Evolutionary conservation across 2,329 filamentous ascomycete species (phyloP), one percentile per base, ranked within the genome.

Genomic region (Diaporthe citri): DNA sequence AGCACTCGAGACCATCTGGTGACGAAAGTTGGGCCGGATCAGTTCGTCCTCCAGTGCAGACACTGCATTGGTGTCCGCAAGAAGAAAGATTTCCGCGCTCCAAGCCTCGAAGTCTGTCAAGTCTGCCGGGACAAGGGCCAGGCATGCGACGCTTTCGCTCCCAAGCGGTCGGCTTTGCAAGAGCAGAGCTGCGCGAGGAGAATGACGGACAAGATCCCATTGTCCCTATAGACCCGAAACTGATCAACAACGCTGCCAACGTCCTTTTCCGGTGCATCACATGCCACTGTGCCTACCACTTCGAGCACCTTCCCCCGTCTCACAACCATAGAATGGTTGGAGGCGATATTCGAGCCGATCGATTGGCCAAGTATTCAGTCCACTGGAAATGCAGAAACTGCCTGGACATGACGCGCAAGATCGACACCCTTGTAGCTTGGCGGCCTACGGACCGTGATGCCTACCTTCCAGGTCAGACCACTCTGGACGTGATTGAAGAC

Each of bases 31-130:
- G 92, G 88, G 2, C 87, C 93, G 1, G 91, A 93, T 2, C 84
- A 93, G 51, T 98, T 97, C 79, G 92, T 99, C 22, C 86, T 99
- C 52, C 97, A 99, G 82, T 99, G 97, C 84, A 93, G 92, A 78
- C 93, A 92, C 74, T 99, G 97, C 82, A 89, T 98, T 76, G 93
- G 93, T 4, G 81, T 89, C 28, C 88, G 92, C 60, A 86, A 87
- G 76, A 92, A 91, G 80, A 96, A 94, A 79, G 95, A 98, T 77
- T 77, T 80, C 0, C 88, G 86, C 25, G 92, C 93, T 1, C 96
- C 97, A 0, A 88, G 92, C 76, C 89, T 95, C 60, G 91, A 92
- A 74, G 86, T 86, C 60, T 99, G 97, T 80, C 90, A 93, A 76
- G 86, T 84, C 9, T 99, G 97, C 81, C 89, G 88, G 72, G 81